A percentile compares a stretch with the other conserved stretches of the same genome.
phyloP scores from a whole-genome alignment of 768 basidiomycete genomes.

The Boletus vermiculosoides region DNA sequence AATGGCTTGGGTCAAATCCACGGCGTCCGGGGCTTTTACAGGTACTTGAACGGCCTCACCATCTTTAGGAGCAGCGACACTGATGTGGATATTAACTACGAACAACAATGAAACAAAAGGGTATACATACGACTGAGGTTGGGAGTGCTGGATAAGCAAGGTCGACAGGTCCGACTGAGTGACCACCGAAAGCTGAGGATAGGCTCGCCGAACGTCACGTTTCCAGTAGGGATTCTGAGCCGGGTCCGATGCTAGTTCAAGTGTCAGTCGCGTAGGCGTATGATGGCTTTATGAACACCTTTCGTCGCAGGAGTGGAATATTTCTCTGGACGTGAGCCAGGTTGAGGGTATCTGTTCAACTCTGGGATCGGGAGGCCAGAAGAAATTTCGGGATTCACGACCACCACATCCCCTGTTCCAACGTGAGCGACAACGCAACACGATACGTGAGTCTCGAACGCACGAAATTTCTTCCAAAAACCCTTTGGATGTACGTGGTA shows the following conservation, averaged over 20 bases:
- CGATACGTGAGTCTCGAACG: constrained; percentile 30
- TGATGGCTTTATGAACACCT: constrained; percentile 44
- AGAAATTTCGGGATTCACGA: constrained; percentile 88
- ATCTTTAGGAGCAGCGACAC: constrained; percentile 52
- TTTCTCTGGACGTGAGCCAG: constrained; percentile 82
- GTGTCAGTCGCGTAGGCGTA: constrained; percentile 10
- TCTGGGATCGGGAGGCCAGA: constrained; percentile 78
- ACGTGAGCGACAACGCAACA: constrained; percentile 2
- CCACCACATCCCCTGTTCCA: constrained; percentile 71
- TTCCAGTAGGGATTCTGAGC: constrained; percentile 96
- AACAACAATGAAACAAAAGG: not conserved
- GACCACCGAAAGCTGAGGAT: constrained; percentile 88
- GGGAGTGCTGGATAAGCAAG: constrained; percentile 78
- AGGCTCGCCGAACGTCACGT: constrained; percentile 88
- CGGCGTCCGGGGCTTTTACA: constrained; percentile 39
- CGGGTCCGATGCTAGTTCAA: constrained; percentile 68
- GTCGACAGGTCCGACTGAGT: constrained; percentile 81
- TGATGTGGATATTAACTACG: constrained; percentile 27
- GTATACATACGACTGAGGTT: constrained; percentile 56
- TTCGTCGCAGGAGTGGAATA: constrained; percentile 88
- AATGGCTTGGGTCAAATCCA: constrained; percentile 76
- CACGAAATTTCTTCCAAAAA: constrained; percentile 97
- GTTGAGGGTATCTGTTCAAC: constrained; percentile 78
- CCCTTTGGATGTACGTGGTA: constrained; percentile 89
- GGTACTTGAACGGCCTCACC: constrained; percentile 46